Base-by-base conservation (phyloP, 1,139 yeast genomes). In the Taiozyma onychis region DNA sequence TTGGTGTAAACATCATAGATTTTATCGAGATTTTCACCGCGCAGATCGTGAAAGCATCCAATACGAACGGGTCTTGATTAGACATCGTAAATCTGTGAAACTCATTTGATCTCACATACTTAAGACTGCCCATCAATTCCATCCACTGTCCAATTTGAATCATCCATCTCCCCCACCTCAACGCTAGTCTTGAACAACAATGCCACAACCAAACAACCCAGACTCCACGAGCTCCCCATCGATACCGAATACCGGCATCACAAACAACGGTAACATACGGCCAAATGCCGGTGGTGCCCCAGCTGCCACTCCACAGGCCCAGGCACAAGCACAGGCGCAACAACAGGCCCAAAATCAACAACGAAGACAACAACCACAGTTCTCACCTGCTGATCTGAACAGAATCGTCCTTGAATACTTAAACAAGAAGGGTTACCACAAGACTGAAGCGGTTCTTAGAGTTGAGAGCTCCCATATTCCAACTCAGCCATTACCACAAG, bases 381-480 rank as follows among this genome's bases (percentile, higher is more conserved):
- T 78, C 49, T 75, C 83, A 1, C 91, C 85, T 48, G 89, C 91
- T 1, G 97, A 91, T 66, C 75, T 91, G 67, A 89, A 91, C 67
- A 74, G 95, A 58, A 88, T 91, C 63, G 98, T 93, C 37, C 75
- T 93, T 61, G 99, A 93, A 61, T 93, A 93, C 62, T 77, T 95
- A 57, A 88, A 84, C 66, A 91, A 93, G 64, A 90, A 91, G 66
- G 99, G 99, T 3, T 95, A 89, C 64, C 91, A 89, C 57, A 81
- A 86, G 58, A 91, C 98, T 0, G 99, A 95, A 66, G 90, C 97
- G 5, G 88, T 90, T 85, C 77, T 93, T 53, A 78, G 99, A 56
- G 80, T 90, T 56, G 99, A 95, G 66, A 83, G 89, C 55, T 80
- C 95, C 3, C 83, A 89, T 54, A 78, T 83, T 0, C 81, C 85